Conservation (phyloP, 331 rosid genomes). For the Saraca asoca region DNA sequence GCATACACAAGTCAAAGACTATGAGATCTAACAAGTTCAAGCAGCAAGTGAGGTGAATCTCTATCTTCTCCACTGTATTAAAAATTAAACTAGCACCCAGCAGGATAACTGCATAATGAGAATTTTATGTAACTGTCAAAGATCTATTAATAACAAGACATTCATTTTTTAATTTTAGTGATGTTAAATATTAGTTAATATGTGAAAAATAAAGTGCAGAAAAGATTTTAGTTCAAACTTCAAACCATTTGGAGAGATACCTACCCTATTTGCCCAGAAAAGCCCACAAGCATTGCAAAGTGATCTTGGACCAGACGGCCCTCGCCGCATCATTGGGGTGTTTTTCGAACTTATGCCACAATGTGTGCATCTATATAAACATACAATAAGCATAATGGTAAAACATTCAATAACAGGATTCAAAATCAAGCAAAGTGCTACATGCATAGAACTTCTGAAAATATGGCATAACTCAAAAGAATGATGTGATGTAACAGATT, state of each 20-base stretch:
- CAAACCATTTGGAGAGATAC: constrained; percentile 42
- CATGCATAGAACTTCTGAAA: background rate
- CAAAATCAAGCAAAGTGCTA: background rate
- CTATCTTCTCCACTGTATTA: background rate
- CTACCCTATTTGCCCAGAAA: constrained; percentile 91
- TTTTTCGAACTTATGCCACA: constrained; percentile 87
- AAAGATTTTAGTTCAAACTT: too few relatives aligned
- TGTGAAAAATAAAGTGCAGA: too few relatives aligned
- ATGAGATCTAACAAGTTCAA: background rate
- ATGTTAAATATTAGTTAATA: too few relatives aligned
- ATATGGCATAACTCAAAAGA: too few relatives aligned
- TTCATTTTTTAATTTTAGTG: background rate
- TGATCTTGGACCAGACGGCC: constrained; percentile 93
- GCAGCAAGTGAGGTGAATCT: background rate
- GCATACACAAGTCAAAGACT: background rate
- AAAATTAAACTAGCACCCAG: background rate
- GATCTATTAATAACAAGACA: background rate
- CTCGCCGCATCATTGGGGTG: constrained; percentile 98
- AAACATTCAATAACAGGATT: constrained; percentile 30
- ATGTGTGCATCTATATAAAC: constrained; percentile 69
- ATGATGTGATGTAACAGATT: background rate
- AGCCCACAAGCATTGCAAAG: constrained; percentile 98
- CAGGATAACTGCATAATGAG: too few relatives aligned
- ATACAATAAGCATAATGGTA: constrained; percentile 34
- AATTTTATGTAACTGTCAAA: background rate